Base-by-base conservation (phyloP, 2,329 filamentous ascomycete genomes). In the Podosphaera fusca region DNA sequence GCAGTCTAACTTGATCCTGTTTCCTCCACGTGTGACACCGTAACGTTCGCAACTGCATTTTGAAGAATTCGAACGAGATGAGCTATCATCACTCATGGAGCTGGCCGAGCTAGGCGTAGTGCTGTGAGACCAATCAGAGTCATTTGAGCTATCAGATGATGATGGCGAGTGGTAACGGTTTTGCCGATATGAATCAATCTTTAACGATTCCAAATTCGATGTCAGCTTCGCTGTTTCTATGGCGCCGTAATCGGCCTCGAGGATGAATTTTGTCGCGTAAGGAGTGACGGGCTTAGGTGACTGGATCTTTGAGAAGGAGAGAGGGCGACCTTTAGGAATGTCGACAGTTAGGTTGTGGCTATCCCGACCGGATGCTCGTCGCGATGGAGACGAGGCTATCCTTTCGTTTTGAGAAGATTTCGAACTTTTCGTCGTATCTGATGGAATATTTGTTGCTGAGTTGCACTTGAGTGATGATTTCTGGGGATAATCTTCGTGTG, bases 1-100 rank as follows among this genome's bases (percentile, higher is more conserved):
- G 68, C 90, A 96, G 79, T 95, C 89, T 70, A 95, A 81, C 79
- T 90, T 92, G 78, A 96, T 85, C 67, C 89, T 83, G 71, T 94
- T 85, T 68, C 89, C 88, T 70, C 84, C 82, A 73, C 88, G 85
- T 62, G 89, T 95, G 21, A 21, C 21, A 65, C 89, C 90, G 75
- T 92, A 95, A 73, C 89, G 86, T 71, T 95, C 87, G 74, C 90
- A 96, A 62, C 84, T 88, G 80, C 92, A 96, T 21, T 21, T 21
- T 69, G 77, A 78, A 72, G 80, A 81, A 66, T 84, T 85, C 56
- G 84, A 87, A 71, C 76, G 77, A 61, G 84, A 84, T 60, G 82
- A 85, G 75, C 86, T 87, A 70, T 87, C 89, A 64, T 82, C 84
- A 57, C 84, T 82, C 63, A 84, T 75, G 59, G 80, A 83, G 42